Conservation (phyloP, 371 early-diverging fungal genomes). For the Syncephalastrum monosporum region DNA sequence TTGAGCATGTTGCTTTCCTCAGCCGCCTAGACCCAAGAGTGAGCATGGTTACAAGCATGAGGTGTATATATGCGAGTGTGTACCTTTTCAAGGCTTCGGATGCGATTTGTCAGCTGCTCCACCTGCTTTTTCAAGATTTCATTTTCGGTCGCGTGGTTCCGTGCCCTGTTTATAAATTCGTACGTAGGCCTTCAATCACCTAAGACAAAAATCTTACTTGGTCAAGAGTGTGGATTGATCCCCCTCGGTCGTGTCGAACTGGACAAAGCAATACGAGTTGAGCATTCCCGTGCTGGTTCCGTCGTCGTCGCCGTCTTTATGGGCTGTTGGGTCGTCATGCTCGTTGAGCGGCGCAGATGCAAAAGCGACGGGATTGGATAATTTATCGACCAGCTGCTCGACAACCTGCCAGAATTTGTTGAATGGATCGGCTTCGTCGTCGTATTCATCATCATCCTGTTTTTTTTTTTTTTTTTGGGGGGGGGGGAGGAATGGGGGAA, state of each 20-base stretch:
- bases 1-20: conserved; percentile 74
- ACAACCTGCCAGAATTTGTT: conserved; percentile 82
- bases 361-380: conserved; percentile 76
- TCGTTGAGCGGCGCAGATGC: conserved; percentile 67
- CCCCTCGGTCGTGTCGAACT: conserved; percentile 2
- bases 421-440: conserved; percentile 70
- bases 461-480: no score
- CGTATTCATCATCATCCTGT: conserved; percentile 15
- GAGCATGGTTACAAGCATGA: background rate
- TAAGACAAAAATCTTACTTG: background rate
- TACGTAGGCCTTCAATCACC: no score
- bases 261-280: conserved; percentile 64
- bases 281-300: conserved; percentile 31
- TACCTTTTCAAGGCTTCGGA: conserved; percentile 71
- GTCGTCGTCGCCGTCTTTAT: conserved; percentile 1
- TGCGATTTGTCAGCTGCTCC: conserved; percentile 56
- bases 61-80: background rate
- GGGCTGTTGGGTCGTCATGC: conserved; percentile 40
- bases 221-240: background rate
- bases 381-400: conserved; percentile 69
- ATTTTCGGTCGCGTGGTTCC: conserved; percentile 70
- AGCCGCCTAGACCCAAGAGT: conserved; percentile 43
- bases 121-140: conserved; percentile 63
- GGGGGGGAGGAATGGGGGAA: background rate
- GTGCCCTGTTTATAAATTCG: conserved; percentile 31